phyloP scores from a whole-genome alignment of 1,284 basidiomycete species.

The Heterobasidion occidentale region DNA sequence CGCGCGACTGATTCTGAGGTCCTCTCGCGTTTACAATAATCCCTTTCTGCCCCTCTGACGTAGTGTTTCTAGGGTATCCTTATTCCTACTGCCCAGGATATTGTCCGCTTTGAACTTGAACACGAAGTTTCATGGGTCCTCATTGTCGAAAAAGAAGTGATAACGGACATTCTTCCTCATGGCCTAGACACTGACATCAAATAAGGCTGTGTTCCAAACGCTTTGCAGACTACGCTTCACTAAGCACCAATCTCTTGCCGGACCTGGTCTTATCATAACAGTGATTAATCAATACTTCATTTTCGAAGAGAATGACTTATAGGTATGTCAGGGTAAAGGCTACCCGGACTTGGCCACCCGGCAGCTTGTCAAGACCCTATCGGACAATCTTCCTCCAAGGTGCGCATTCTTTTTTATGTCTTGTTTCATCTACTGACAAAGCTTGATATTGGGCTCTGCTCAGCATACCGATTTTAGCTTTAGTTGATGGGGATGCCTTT shows the following conservation, averaged over 20 bases:
- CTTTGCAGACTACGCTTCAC: slow-evolving; percentile 54
- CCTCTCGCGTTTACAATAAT: neutral
- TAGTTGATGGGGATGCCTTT: slow-evolving; percentile 89
- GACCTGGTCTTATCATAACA: slow-evolving; percentile 65
- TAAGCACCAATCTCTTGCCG: slow-evolving; percentile 37
- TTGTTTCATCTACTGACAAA: neutral
- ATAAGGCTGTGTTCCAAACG: slow-evolving; percentile 83
- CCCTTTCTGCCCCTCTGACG: neutral
- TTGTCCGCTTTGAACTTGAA: slow-evolving; percentile 47
- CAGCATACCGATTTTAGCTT: slow-evolving; percentile 64
- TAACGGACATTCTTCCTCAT: neutral
- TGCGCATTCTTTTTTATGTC: slow-evolving; percentile 15
- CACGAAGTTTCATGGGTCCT: slow-evolving; percentile 67
- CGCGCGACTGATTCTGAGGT: slow-evolving; percentile 47
- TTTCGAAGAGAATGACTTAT: neutral
- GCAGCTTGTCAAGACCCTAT: slow-evolving; percentile 67
- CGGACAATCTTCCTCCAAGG: slow-evolving; percentile 52
- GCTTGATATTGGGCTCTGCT: neutral
- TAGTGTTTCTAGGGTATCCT: slow-evolving; percentile 22
- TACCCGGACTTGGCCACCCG: slow-evolving; percentile 89
- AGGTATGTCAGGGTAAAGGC: slow-evolving; percentile 67
- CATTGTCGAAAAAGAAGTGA: slow-evolving; percentile 87
- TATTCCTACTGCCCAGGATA: slow-evolving; percentile 70
- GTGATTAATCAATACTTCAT: slow-evolving; percentile 24
- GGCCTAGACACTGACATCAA: neutral